phyloP scores from a whole-genome alignment of 1,284 basidiomycete species.

The Peniophora sp. region DNA sequence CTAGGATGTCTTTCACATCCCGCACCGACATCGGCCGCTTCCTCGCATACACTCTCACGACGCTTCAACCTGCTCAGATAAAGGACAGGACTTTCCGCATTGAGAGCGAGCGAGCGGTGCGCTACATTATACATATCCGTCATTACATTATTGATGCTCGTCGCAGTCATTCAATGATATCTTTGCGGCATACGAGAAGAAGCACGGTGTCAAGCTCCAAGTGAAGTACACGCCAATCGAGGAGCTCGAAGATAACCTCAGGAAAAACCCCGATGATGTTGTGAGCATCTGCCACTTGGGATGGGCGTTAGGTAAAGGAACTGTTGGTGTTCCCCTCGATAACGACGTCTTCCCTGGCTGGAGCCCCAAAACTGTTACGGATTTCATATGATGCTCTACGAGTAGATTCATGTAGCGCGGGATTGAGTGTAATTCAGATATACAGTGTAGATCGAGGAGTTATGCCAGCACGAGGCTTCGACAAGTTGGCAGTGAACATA shows the following conservation, averaged over 20 bases:
- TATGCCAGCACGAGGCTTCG: too few relatives aligned
- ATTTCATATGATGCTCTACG: background rate
- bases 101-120: slow-evolving; percentile 25
- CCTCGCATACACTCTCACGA: slow-evolving; percentile 25
- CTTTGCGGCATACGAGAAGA: slow-evolving; percentile 8
- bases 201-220: slow-evolving; percentile 9
- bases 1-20: slow-evolving; percentile 21
- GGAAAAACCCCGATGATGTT: slow-evolving; percentile 8
- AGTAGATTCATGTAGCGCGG: too few relatives aligned
- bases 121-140: background rate
- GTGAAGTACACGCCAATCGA: slow-evolving; percentile 6
- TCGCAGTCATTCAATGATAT: slow-evolving; percentile 13
- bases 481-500: too few relatives aligned
- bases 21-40: slow-evolving; percentile 26
- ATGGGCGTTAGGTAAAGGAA: slow-evolving; percentile 9
- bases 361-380: slow-evolving; percentile 12
- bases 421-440: too few relatives aligned
- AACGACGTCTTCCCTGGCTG: slow-evolving; percentile 12
- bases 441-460: too few relatives aligned
- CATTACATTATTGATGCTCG: too few relatives aligned
- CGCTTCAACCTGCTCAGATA: slow-evolving; percentile 20
- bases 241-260: slow-evolving; percentile 8
- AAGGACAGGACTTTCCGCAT: slow-evolving; percentile 24
- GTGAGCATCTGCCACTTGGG: slow-evolving; percentile 6
- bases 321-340: slow-evolving; percentile 7